Base-by-base conservation (phyloP, 2,329 filamentous ascomycete genomes). In the Sporothrix pallida region DNA sequence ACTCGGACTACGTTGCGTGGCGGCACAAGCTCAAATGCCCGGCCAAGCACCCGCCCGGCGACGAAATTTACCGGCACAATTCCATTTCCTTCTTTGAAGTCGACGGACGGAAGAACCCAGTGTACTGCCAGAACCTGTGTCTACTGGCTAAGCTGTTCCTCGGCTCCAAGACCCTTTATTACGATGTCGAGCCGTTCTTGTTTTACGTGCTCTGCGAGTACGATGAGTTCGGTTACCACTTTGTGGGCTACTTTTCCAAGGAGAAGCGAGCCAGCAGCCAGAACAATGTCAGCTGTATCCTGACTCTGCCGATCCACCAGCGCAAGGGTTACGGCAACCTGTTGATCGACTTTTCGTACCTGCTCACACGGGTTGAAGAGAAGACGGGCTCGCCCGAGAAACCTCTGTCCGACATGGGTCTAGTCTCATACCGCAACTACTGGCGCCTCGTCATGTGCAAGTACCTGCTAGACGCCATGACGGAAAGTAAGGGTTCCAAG, bases 171-270 rank as follows among this genome's bases (percentile, higher is more conserved):
- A 99, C 96, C 0, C 87, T 98, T 3, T 98, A 98, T 84, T 98
- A 98, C 83, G 95, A 98, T 79, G 95, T 98, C 1, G 95, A 98
- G 77, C 96, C 95, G 0, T 98, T 98, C 81, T 83, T 98, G 7
- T 98, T 98, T 84, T 98, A 98, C 81, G 95, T 98, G 78, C 93
- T 98, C 84, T 97, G 94, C 77, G 96, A 97, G 78, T 95, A 95
- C 78, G 93, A 98, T 79, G 92, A 96, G 73, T 89, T 92, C 20
- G 95, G 95, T 20, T 98, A 96, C 80, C 96, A 98, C 80, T 96
- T 99, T 77, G 95, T 98, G 37, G 96, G 96, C n/a, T 99, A 99
- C 80, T 99, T 99, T 79, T 98, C 96, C 70, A 99, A 99, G 81
- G 96, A 99, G 83, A 99, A 99, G 83, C 88, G 97, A 60, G 92